Base-by-base conservation (phyloP, 2,329 filamentous ascomycete species). In the Trichoderma arundinaceum region DNA sequence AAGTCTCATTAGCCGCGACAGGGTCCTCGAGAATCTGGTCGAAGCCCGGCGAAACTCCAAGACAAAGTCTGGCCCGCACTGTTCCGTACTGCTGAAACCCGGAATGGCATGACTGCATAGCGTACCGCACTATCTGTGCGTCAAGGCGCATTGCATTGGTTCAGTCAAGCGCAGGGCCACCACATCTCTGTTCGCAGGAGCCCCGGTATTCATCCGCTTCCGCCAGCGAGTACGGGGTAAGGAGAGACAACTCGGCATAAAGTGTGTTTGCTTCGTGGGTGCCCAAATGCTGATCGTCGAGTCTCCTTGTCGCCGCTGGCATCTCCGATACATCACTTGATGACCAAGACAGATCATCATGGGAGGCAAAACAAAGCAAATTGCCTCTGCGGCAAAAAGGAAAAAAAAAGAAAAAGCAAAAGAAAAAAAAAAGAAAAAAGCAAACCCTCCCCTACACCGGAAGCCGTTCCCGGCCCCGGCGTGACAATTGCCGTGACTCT, bases 101-200 rank as follows among this genome's bases (percentile, higher is more conserved):
- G 46, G 57, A 48, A 41, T 41, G 44, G 35, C 33, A 60, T 19
- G 19, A 7, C 35, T 60, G 57, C 57, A 60, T 60, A 19, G 33
- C 57, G 57, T 33, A 39, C 22, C 33, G 35, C 44, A n/a, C 46
- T 28, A 60, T 51, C 57, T 60, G 35, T 41, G 57, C 35, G 57
- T 22, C 22, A 19, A 41, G 44, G 13, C 49, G 57, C 33, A 51
- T 60, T 51, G 22, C 22, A 51, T 51, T 46, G n/a, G 33, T 9
- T 32, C 33, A 33, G 39, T 28, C 39, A 57, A 22, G 39, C 22
- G 33, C 57, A 60, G 33, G 51, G 19, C 33, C 51, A 22, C 44
- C 9, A 28, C 44, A 22, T 19, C 44, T 22, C 44, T 22, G 52
- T 12, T 7, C 15, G 17, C 17, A n/a, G 4, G 12, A 54, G 52